These are phyloP conservation scores for Coelastrella sp. DNA, from an alignment of 139 green algal species.

Conservation along the genomic window DNA sequence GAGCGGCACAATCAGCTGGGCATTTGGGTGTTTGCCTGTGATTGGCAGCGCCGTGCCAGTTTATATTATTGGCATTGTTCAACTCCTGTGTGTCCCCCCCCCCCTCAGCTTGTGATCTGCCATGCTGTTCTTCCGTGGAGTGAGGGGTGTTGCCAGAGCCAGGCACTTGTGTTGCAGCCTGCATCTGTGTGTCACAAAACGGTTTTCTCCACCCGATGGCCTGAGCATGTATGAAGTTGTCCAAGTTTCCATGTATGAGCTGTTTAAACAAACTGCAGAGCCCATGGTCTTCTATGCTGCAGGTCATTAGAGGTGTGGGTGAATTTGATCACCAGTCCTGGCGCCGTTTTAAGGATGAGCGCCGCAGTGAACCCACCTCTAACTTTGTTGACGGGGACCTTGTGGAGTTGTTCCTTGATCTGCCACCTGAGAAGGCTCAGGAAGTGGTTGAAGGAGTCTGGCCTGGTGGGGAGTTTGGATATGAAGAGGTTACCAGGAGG, in stretches of 20 bases:
- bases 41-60: too few species aligned
- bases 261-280: too few species aligned
- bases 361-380: slow-evolving; percentile 54
- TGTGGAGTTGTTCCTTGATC: slow-evolving; percentile 94
- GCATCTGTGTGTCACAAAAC: background rate
- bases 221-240: background rate
- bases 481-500: slow-evolving; percentile 63
- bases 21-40: background rate
- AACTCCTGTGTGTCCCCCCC: too few species aligned
- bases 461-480: slow-evolving; percentile 45
- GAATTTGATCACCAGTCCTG: slow-evolving; percentile 88
- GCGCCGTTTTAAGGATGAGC: slow-evolving; percentile 87
- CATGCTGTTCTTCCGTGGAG: too few species aligned
- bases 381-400: slow-evolving; percentile 97
- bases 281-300: background rate
- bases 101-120: too few species aligned
- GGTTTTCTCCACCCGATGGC: background rate
- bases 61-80: too few species aligned
- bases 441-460: slow-evolving; percentile 58
- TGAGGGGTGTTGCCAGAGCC: too few species aligned
- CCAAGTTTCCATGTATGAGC: background rate
- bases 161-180: background rate
- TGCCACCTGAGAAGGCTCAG: slow-evolving; percentile 60
- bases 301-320: slow-evolving; percentile 82
- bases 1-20: background rate